Conservation (phyloP, 176 grass and related monocot genomes). For the Raddia guianensis region DNA sequence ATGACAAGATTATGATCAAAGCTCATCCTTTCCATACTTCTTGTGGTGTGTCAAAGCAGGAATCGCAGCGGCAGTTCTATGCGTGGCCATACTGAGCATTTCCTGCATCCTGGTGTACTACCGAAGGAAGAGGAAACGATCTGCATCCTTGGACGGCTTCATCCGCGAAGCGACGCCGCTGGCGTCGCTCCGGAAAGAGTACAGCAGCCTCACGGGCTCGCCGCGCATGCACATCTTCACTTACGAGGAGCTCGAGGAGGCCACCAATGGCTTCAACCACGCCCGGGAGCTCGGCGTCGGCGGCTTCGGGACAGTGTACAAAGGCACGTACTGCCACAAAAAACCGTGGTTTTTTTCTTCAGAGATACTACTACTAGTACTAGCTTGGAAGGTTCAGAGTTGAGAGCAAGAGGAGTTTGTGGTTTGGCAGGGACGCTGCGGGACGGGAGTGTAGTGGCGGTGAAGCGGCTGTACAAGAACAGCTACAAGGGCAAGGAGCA, state of each 20-base stretch:
- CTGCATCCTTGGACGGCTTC: constrained; percentile 28
- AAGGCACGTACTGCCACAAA: constrained; percentile 29
- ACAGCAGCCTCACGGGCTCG: constrained; percentile 28
- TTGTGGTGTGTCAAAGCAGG: constrained; percentile 21
- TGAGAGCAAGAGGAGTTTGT: background rate
- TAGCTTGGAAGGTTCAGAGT: background rate
- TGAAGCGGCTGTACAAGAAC: constrained; percentile 76
- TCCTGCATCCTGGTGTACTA: background rate
- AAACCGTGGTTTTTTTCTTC: background rate
- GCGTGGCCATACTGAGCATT: background rate
- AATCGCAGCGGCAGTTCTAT: background rate
- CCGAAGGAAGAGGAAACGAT: constrained; percentile 22
- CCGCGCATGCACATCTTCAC: constrained; percentile 42
- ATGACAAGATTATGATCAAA: background rate
- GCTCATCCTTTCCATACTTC: background rate
- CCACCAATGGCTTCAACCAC: constrained; percentile 51
- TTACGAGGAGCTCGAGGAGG: constrained; percentile 62
- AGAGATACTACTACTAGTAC: background rate
- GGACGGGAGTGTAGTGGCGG: constrained; percentile 51
- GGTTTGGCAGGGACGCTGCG: constrained; percentile 33
- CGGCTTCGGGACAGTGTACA: constrained; percentile 68
- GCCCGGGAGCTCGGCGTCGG: constrained; percentile 52
- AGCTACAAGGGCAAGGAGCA: constrained; percentile 65
- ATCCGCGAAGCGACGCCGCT: constrained; percentile 5
- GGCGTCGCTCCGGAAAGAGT: constrained; percentile 40